phyloP scores from a whole-genome alignment of 192 early-diverging fungal species.

The Physocladia obscura region DNA sequence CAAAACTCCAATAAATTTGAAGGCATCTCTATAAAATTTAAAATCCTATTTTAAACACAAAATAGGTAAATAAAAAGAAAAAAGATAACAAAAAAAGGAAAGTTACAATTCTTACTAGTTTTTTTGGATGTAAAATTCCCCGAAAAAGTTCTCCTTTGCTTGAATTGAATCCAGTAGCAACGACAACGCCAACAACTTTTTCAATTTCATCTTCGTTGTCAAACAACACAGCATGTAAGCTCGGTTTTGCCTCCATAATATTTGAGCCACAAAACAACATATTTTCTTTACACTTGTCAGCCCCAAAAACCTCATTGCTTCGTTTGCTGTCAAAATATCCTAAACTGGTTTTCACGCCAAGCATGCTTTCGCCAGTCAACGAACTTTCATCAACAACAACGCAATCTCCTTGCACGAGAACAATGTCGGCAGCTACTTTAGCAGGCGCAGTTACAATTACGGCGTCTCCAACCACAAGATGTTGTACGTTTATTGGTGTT shows the following conservation, averaged over 20 bases:
- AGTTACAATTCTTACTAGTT: conserved; percentile 22
- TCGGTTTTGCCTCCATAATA: conserved; percentile 28
- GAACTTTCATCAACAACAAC: conserved; percentile 38
- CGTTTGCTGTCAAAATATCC: conserved; percentile 2
- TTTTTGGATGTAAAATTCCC: conserved; percentile 42
- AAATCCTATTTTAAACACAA: conserved; percentile 37
- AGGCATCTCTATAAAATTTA: conserved; percentile 48
- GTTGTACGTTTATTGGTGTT: background rate
- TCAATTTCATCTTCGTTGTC: conserved; percentile 6
- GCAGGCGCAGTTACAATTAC: conserved; percentile 26
- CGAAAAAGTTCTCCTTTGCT: conserved; percentile 49
- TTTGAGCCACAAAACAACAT: conserved; percentile 42
- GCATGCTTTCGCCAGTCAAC: conserved; percentile 46
- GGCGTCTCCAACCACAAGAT: conserved; percentile 49
- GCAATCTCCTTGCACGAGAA: conserved; percentile 43
- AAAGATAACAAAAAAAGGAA: background rate
- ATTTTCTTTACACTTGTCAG: conserved; percentile 21
- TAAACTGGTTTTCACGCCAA: conserved; percentile 32
- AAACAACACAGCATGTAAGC: conserved; percentile 11
- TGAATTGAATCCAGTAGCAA: conserved; percentile 45
- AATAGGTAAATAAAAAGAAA: background rate
- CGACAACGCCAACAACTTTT: conserved; percentile 38
- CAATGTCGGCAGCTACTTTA: conserved; percentile 37
- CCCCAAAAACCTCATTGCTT: background rate
- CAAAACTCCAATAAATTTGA: conserved; percentile 39